A percentile compares a stretch with the other conserved stretches of the same genome.
phyloP scores from a whole-genome alignment of 2,329 filamentous ascomycete genomes.

The Lachnellula hyalina region DNA sequence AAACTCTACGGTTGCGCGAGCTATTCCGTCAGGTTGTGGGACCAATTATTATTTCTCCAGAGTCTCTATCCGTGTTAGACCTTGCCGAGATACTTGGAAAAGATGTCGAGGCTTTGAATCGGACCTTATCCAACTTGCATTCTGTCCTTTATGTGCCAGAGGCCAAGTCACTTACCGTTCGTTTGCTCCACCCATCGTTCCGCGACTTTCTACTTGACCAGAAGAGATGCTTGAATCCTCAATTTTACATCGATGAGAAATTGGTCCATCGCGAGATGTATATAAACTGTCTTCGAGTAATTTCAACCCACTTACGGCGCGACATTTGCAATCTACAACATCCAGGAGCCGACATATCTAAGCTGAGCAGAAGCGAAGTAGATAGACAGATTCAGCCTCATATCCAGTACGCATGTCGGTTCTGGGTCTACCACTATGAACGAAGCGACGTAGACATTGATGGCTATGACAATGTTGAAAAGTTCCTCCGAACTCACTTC shows the following conservation, averaged over 20 bases:
- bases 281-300: conserved; percentile 21
- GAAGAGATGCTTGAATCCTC: conserved; percentile 3
- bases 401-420: conserved; percentile 26
- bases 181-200: conserved; percentile 12
- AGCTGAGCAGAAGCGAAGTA: neutral
- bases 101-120: neutral
- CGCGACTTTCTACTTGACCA: conserved; percentile 12
- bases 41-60: conserved; percentile 1
- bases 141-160: conserved; percentile 10
- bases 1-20: conserved; percentile 4
- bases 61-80: conserved; percentile 2
- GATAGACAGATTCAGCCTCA: conserved; percentile 5
- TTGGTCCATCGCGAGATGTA: conserved; percentile 2
- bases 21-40: conserved; percentile 6
- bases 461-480: conserved; percentile 27
- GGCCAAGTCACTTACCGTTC: conserved; percentile 1
- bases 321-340: conserved; percentile 11
- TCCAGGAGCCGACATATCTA: neutral
- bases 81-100: neutral
- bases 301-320: conserved; percentile 18
- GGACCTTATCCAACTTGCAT: conserved; percentile 8
- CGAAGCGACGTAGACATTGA: conserved; percentile 24
- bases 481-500: conserved; percentile 35
- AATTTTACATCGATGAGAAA: conserved; percentile 8
- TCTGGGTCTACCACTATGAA: conserved; percentile 17